These are phyloP conservation scores for Orbilia javanica DNA, from an alignment of 2,329 filamentous ascomycete species.

Conservation along the genomic window DNA sequence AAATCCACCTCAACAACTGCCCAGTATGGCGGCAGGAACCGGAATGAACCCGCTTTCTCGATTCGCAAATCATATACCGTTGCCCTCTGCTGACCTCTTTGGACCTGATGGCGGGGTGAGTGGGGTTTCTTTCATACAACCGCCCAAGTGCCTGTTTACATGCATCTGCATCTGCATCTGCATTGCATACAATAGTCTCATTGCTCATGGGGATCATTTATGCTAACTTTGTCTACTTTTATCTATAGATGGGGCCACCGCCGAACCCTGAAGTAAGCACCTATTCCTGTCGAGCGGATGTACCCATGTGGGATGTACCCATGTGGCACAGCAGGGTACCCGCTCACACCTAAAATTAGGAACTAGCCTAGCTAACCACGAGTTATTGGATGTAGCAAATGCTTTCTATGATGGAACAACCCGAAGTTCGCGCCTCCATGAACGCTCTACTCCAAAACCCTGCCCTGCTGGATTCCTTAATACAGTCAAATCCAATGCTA, in stretches of 20 bases:
- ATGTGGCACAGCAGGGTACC: conserved; percentile 1
- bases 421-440: conserved; percentile 85
- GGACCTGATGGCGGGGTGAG: conserved; percentile 93
- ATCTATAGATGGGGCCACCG: conserved; percentile 84
- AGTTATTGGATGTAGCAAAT: conserved; percentile 68
- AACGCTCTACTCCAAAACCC: conserved; percentile 97
- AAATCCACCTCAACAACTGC: conserved; percentile 69
- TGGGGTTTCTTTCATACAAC: conserved; percentile 61
- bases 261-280: conserved; percentile 75
- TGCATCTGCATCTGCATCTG: not conserved
- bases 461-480: conserved; percentile 93
- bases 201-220: conserved; percentile 23
- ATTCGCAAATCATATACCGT: conserved; percentile 89
- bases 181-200: conserved; percentile 3
- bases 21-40: conserved; percentile 83
- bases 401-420: conserved; percentile 86
- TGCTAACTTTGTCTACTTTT: conserved; percentile 41
- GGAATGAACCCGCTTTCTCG: conserved; percentile 91
- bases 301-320: not conserved
- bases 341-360: conserved; percentile 2
- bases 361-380: conserved; percentile 4
- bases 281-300: conserved; percentile 12
- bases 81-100: conserved; percentile 89
- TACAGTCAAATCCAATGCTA: conserved; percentile 87
- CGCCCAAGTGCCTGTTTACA: not conserved